Evolutionary conservation across 2,329 filamentous ascomycete genomes (phyloP).

Genomic region (Colletotrichum tropicale): DNA sequence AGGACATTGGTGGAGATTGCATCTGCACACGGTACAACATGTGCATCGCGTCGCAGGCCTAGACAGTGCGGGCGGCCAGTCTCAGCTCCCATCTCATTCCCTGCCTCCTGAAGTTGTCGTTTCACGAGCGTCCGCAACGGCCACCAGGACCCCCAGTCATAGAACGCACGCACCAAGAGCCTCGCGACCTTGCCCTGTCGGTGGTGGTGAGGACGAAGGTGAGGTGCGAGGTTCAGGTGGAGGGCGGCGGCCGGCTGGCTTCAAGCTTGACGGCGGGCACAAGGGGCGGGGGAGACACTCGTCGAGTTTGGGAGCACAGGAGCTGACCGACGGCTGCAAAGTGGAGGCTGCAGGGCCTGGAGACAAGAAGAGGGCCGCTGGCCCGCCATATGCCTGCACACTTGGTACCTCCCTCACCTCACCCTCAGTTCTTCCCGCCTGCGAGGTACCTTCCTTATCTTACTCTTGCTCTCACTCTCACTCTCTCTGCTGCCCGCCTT

Average conservation of each 20-base stretch:
- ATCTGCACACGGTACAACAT: background rate
- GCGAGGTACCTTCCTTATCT: background rate
- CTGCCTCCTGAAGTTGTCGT: slow-evolving; percentile 15
- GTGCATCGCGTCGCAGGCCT: rapidly evolving
- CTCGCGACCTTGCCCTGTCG: slow-evolving; percentile 16
- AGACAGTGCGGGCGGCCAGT: slow-evolving; percentile 1
- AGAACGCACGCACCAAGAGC: background rate
- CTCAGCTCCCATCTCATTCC: slow-evolving; percentile 10
- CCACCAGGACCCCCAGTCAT: slow-evolving; percentile 14
- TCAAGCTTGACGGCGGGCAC: background rate
- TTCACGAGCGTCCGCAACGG: slow-evolving; percentile 20
- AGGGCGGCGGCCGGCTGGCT: background rate
- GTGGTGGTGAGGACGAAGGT: slow-evolving; percentile 8
- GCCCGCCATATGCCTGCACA: background rate
- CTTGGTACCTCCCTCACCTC: background rate
- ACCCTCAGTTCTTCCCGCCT: background rate
- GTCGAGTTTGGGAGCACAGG: background rate
- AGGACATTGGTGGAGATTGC: background rate
- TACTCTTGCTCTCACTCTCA: background rate
- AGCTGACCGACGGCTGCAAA: background rate
- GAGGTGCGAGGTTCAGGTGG: background rate
- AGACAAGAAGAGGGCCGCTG: background rate
- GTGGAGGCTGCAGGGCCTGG: slow-evolving; percentile 1
- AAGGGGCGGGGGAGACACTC: background rate
- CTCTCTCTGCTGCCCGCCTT: background rate